Evolutionary conservation across 2,329 filamentous ascomycete genomes (phyloP).

Genomic region (Fusarium chlamydosporum): DNA sequence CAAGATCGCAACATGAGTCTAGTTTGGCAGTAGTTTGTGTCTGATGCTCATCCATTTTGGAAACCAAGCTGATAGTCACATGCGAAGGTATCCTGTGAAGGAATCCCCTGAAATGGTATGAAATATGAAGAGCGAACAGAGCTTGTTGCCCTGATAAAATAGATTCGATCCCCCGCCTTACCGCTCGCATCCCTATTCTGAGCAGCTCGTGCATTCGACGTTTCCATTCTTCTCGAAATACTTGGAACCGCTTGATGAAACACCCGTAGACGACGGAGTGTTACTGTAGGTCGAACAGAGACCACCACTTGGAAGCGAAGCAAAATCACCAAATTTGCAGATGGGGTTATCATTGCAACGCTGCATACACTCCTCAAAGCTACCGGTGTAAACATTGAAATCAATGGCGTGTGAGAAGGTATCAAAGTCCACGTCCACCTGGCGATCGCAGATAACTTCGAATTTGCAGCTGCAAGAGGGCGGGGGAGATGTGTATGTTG

Average conservation of each 20-base stretch:
- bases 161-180: no score
- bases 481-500: neutral
- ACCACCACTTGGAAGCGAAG: neutral
- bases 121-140: no score
- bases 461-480: neutral
- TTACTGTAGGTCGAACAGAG: neutral
- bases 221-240: conserved; percentile 15
- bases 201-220: neutral
- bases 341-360: neutral
- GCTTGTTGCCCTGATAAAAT: no score
- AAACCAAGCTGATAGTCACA: no score
- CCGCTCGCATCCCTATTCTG: neutral
- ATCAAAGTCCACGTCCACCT: fast-evolving
- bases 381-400: neutral
- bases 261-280: fast-evolving
- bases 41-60: no score
- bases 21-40: no score
- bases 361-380: neutral
- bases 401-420: fast-evolving
- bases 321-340: neutral
- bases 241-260: neutral
- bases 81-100: no score
- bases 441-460: neutral
- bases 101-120: no score
- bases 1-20: no score